These are phyloP conservation scores for Colletotrichum eleusines DNA, from an alignment of 2,329 filamentous ascomycete species.

Conservation along the genomic window DNA sequence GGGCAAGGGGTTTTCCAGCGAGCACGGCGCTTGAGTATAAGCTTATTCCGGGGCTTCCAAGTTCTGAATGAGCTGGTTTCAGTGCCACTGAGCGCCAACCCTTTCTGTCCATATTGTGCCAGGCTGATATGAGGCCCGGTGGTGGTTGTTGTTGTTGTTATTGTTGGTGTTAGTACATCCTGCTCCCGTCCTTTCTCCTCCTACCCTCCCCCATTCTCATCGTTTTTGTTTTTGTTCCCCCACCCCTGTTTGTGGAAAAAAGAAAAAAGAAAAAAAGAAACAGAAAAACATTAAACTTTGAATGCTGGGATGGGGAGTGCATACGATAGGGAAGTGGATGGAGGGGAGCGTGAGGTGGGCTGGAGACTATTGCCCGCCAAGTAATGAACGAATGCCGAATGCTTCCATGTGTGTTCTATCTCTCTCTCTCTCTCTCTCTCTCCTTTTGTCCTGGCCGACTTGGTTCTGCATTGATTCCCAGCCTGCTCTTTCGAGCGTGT, in stretches of 20 bases:
- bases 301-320: background rate
- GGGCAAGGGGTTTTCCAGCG: background rate
- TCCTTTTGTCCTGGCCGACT: background rate
- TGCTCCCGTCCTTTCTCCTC: background rate
- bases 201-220: background rate
- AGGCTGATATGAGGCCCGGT: too few species aligned
- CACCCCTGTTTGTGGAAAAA: too few species aligned
- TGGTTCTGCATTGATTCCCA: background rate
- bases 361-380: background rate
- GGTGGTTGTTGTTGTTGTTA: too few species aligned
- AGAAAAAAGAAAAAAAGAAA: too few species aligned
- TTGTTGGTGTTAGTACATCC: background rate
- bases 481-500: background rate
- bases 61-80: background rate
- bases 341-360: background rate
- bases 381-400: background rate
- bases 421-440: too few species aligned
- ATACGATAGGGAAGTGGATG: background rate
- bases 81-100: background rate
- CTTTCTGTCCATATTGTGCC: background rate
- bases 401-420: background rate
- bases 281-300: background rate
- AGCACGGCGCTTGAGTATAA: background rate
- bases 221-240: too few species aligned
- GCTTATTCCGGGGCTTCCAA: background rate